Conservation (phyloP, 352 stramenopile genomes). For the Pythium aquatile region DNA sequence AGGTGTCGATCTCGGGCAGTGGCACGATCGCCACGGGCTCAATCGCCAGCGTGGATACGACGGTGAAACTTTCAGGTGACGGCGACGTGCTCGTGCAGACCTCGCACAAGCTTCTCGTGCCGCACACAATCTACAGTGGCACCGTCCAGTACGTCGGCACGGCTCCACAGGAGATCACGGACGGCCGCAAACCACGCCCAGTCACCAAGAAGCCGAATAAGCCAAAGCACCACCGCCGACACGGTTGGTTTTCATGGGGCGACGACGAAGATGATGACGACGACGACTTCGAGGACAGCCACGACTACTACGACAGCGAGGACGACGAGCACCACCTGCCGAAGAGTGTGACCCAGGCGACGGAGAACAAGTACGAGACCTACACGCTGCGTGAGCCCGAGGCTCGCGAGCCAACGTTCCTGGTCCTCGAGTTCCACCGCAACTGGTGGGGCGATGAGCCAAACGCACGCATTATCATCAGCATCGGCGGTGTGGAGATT, state of each 20-base stretch:
- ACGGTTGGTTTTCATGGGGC: not conserved
- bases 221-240: not conserved
- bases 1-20: slow-evolving; percentile 44
- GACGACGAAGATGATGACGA: slow-evolving; percentile 11
- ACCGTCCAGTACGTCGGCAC: slow-evolving; percentile 23
- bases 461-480: slow-evolving; percentile 13
- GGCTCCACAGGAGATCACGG: slow-evolving; percentile 20
- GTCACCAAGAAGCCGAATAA: not conserved
- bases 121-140: slow-evolving; percentile 11
- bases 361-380: slow-evolving; percentile 19
- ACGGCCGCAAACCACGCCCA: slow-evolving; percentile 13
- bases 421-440: slow-evolving; percentile 12
- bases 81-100: slow-evolving; percentile 54
- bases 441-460: slow-evolving; percentile 18
- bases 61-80: slow-evolving; percentile 40
- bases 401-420: slow-evolving; percentile 12
- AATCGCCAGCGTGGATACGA: slow-evolving; percentile 40
- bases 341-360: slow-evolving; percentile 17
- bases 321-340: slow-evolving; percentile 8
- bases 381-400: slow-evolving; percentile 9
- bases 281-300: not conserved
- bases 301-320: not conserved
- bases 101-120: slow-evolving; percentile 31
- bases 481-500: slow-evolving; percentile 18
- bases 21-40: slow-evolving; percentile 45